A percentile compares a stretch with the other conserved stretches of the same genome.
Conservation (phyloP, 2,329 filamentous ascomycete species). For the Trichoderma afroharzianum region DNA sequence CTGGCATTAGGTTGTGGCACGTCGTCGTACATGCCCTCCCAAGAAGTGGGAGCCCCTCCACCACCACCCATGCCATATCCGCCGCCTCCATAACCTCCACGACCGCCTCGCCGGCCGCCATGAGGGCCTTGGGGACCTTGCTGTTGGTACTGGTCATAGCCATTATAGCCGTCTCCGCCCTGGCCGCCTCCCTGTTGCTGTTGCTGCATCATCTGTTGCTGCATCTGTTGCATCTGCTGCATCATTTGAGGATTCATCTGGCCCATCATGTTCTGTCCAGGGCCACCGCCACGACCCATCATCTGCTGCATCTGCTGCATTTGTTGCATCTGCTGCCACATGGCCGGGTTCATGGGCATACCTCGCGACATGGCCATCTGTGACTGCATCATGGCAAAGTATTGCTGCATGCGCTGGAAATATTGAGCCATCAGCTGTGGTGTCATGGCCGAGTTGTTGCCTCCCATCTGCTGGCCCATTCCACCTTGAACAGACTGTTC, state of each 20-base stretch:
- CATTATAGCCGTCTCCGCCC: constrained; percentile 28
- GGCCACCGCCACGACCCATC: constrained; percentile 41
- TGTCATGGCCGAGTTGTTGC: constrained; percentile 65
- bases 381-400: constrained; percentile 92
- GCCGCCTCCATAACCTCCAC: constrained; percentile 29
- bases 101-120: constrained; percentile 21
- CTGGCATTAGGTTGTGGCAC: constrained; percentile 75
- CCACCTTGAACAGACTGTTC: constrained; percentile 40
- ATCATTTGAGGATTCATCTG: constrained; percentile 53
- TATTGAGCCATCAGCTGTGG: constrained; percentile 98
- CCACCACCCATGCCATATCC: constrained; percentile 35
- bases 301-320: constrained; percentile 67
- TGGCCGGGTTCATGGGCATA: constrained; percentile 70
- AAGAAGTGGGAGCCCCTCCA: constrained; percentile 70
- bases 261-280: constrained; percentile 37
- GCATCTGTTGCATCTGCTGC: constrained; percentile 54
- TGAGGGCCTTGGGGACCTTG: constrained; percentile 37
- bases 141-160: constrained; percentile 44
- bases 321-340: constrained; percentile 73
- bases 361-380: constrained; percentile 81
- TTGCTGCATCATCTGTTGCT: constrained; percentile 41
- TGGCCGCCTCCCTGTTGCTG: constrained; percentile 34
- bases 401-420: constrained; percentile 97
- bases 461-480: constrained; percentile 43
- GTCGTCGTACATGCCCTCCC: constrained; percentile 99